Evolutionary conservation across 257 asterid species (phyloP), one percentile per base, ranked within the genome.

Genomic region (Handroanthus guayacan): DNA sequence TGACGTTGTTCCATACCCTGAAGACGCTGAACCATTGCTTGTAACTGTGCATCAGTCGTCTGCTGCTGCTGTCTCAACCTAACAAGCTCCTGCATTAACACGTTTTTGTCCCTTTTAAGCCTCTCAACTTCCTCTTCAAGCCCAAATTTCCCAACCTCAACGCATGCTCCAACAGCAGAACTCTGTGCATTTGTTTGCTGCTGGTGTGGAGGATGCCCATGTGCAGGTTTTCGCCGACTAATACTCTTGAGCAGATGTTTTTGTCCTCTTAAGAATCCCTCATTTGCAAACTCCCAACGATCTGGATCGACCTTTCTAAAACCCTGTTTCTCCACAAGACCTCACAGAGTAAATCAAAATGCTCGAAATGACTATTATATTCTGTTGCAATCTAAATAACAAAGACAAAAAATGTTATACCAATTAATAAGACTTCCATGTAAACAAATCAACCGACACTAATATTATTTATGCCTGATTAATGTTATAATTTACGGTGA

Each of bases 1-100:
- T 91, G 97, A 51, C 97, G 84, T 79, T 87, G 97, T 68, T 91
- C 97, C 97, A 91, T 91, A 44, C 92, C 97, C 78, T 91, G 97
- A 61, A 91, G 90, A 31, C 87, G 91, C 80, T 86, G 89, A 36
- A 83, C 90, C 88, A 85, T 91, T 17, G 89, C 69, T 67, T 91
- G 97, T 64, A 91, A 65, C 81, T 91, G 97, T 51, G 65, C 79
- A 69, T 91, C 97, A 8, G 97, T 91, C 45, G 95, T 1, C 62
- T 91, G 95, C 47, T 91, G 97, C 55, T 91, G 97, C 72, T 89
- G 97, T 75, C 97, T 86, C 75, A 91, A 81, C 68, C 92, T 84
- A 45, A 91, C 91, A 51, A 91, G 93, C 82, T 91, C 95, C 75
- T 89, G 90, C 97, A 89, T 91, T 17, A 91, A 87, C 72, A 91